Evolutionary conservation across 192 early-diverging fungal genomes (phyloP).

Genomic region (Oehlia diaphana): DNA sequence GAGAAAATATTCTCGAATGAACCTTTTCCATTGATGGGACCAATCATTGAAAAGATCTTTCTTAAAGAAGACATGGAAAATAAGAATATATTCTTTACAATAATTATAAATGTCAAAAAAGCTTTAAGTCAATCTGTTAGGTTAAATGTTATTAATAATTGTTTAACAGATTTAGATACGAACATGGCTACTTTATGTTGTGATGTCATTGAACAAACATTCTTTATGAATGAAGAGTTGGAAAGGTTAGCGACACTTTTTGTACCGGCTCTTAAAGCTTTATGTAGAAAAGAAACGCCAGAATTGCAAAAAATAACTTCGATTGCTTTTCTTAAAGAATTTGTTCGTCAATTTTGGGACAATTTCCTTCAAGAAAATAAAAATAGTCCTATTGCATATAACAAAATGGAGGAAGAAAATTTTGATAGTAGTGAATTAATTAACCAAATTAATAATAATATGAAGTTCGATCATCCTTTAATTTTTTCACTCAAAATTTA

Average conservation of each 20-base stretch:
- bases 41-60: constrained; percentile 12
- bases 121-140: constrained; percentile 1
- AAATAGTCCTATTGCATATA: neutral
- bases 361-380: neutral
- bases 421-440: neutral
- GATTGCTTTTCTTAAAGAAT: constrained; percentile 30
- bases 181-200: constrained; percentile 17
- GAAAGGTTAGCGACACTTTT: neutral
- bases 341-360: constrained; percentile 22
- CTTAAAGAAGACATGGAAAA: neutral
- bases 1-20: constrained; percentile 6
- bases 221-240: constrained; percentile 7
- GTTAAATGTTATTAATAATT: constrained; percentile 14
- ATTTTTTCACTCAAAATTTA: constrained; percentile 28
- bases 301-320: constrained; percentile 19
- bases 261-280: neutral
- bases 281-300: neutral
- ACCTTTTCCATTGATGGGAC: neutral
- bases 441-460: constrained; percentile 6
- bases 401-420: neutral
- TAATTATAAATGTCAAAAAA: neutral
- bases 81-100: neutral
- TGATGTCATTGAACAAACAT: constrained; percentile 26
- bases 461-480: constrained; percentile 6
- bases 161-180: constrained; percentile 15